Base-by-base conservation (phyloP, 2,329 filamentous ascomycete genomes). In the Diplocarpon mali region DNA sequence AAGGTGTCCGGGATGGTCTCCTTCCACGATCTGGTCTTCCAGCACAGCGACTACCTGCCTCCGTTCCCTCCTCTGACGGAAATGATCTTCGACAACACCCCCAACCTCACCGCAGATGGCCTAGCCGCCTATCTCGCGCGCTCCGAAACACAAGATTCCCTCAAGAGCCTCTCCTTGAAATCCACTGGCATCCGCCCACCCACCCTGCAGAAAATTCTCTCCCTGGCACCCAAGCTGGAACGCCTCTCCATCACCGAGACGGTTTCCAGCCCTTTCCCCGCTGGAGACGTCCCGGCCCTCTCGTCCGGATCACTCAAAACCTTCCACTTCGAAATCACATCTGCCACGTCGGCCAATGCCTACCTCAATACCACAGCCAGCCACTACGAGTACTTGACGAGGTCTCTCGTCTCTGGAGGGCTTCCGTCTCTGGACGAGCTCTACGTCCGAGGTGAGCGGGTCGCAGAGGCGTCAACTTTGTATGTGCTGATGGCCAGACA, bases 311-410 rank as follows among this genome's bases (percentile, higher is more conserved):
- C 80, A 13, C 73, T 96, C 15, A 68, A 71, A 53, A 82, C 77
- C 2, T 68, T 96, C 12, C 82, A 90, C 55, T 95, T 81, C 60
- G 90, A 95, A 64, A 85, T 96, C 60, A 82, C 77, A 10, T 72
- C 78, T 2, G 69, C 69, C 9, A 66, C 75, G 0, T 62, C 69
- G 3, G 67, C 75, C 0, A 75, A 78, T 16, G 71, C 79, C 10
- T 83, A 77, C 48, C 49, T 70, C 8, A 69, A 65, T 49, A 67
- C 73, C 17, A 73, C 73, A 0, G 64, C 69, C 9, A 73, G 73
- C 14, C 93, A 95, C 67, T 94, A 95, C 64, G 76, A 78, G 49
- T 95, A 95, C 64, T 76, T 96, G 15, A 80, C 86, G 20, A 76
- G 76, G n/a, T 94, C 86, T 0, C 75, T 96, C 28, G 76, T 92